A percentile compares a stretch with the other conserved stretches of the same genome.
These are phyloP conservation scores for Thecaphora thlaspeos DNA, from an alignment of 1,284 basidiomycete genomes.

Conservation along the genomic window DNA sequence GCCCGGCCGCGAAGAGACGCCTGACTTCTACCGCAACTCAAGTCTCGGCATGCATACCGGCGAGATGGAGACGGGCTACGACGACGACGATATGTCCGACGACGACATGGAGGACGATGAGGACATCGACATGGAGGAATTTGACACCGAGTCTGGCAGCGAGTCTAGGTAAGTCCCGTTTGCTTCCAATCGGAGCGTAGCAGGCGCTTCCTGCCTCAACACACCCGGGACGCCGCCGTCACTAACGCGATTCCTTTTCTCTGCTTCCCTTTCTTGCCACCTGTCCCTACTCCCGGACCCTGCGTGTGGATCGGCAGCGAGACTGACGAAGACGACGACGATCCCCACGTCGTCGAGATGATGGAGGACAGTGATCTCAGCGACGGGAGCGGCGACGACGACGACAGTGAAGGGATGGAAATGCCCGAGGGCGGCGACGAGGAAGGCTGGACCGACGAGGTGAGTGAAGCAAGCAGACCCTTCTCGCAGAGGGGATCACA, in stretches of 20 bases:
- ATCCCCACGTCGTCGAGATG: constrained; percentile 9
- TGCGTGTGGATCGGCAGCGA: constrained; percentile 59
- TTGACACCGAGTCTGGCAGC: constrained; percentile 56
- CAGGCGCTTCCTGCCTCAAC: no score
- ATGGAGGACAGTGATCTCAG: constrained; percentile 16
- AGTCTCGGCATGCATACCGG: constrained; percentile 84
- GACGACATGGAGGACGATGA: constrained; percentile 86
- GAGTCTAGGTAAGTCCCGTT: no score
- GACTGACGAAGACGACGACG: constrained; percentile 57
- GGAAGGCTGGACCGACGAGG: constrained; percentile 20
- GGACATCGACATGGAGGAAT: constrained; percentile 79
- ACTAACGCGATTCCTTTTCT: no score
- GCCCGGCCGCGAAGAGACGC: constrained; percentile 74
- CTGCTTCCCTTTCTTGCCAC: no score
- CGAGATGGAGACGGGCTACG: constrained; percentile 54
- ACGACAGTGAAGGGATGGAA: constrained; percentile 64
- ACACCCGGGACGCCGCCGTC: no score
- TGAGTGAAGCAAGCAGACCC: no score
- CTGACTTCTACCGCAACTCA: constrained; percentile 93
- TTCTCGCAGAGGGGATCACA: no score
- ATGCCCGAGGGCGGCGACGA: constrained; percentile 51
- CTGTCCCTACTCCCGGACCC: no score
- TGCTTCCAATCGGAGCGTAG: no score
- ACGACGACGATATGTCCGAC: constrained; percentile 82
- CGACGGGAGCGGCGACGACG: constrained; percentile 55